phyloP scores from a whole-genome alignment of 2,329 filamentous ascomycete species.

The Hypocreales sp. region DNA sequence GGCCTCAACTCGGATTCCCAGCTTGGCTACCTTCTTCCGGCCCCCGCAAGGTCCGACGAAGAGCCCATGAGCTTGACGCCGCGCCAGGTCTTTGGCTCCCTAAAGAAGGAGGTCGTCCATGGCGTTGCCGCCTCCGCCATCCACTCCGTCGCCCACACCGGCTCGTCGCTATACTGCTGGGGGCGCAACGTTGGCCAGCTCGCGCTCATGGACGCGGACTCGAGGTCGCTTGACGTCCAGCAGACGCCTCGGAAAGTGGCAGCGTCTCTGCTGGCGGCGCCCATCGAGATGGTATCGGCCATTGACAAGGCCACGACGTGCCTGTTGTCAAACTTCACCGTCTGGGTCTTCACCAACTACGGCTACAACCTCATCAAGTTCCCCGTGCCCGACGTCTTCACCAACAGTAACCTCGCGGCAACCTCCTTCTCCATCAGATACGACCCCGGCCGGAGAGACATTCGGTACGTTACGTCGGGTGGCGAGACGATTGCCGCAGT shows the following conservation, averaged over 20 bases:
- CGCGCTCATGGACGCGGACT: conserved; percentile 87
- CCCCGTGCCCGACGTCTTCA: conserved; percentile 54
- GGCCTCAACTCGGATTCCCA: conserved; percentile 77
- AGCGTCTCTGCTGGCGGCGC: conserved; percentile 53
- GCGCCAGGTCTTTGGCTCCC: conserved; percentile 75
- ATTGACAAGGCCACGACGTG: conserved; percentile 83
- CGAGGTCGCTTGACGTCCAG: conserved; percentile 77
- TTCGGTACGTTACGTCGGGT: conserved; percentile 65
- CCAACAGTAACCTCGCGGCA: conserved; percentile 51
- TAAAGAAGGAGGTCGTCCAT: conserved; percentile 72
- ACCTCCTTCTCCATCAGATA: conserved; percentile 34
- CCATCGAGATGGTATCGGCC: conserved; percentile 66
- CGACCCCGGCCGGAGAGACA: conserved; percentile 50
- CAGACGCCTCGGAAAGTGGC: conserved; percentile 72
- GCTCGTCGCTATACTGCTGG: conserved; percentile 74
- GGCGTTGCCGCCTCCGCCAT: conserved; percentile 80
- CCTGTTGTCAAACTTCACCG: conserved; percentile 71
- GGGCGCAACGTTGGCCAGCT: conserved; percentile 92
- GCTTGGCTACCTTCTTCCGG: conserved; percentile 67
- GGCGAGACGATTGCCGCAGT: conserved; percentile 87
- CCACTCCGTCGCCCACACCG: conserved; percentile 81
- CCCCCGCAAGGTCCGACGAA: conserved; percentile 53
- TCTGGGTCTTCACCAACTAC: conserved; percentile 91
- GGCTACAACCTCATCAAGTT: conserved; percentile 88
- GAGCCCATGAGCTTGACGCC: conserved; percentile 70